These are phyloP conservation scores for Ceratocystis cubensis DNA, from an alignment of 2,329 filamentous ascomycete species.

Conservation along the genomic window DNA sequence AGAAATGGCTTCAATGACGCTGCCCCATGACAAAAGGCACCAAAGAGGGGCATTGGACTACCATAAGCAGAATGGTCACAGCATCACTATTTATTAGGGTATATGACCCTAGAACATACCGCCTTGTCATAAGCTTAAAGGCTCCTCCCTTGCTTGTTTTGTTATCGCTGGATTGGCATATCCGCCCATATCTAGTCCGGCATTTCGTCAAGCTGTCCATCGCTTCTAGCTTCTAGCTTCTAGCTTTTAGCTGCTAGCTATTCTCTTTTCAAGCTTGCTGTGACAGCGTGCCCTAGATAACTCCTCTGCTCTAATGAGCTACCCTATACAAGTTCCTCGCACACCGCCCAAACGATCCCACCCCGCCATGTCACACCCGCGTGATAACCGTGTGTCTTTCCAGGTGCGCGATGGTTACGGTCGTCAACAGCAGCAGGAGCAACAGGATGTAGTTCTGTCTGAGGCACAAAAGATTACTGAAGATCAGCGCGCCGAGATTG, in stretches of 20 bases:
- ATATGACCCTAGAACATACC: too few relatives aligned
- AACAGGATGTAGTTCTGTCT: constrained; percentile 13
- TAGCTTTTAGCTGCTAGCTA: not conserved
- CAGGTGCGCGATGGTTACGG: constrained; percentile 20
- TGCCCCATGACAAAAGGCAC: too few relatives aligned
- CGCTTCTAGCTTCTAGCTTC: not conserved
- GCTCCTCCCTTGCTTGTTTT: too few relatives aligned
- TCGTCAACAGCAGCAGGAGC: constrained; percentile 19
- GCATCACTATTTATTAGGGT: too few relatives aligned
- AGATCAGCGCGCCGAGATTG: constrained; percentile 22
- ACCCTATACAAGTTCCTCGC: constrained; percentile 19
- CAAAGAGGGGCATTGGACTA: too few relatives aligned
- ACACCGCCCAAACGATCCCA: constrained; percentile 19
- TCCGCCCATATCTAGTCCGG: too few relatives aligned
- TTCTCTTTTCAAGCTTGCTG: not conserved
- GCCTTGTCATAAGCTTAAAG: too few relatives aligned
- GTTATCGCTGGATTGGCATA: too few relatives aligned
- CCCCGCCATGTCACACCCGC: constrained; percentile 19
- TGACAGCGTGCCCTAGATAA: not conserved
- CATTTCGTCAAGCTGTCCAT: not conserved
- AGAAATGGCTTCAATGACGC: too few relatives aligned
- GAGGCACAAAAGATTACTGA: constrained; percentile 22
- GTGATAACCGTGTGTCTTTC: constrained; percentile 21
- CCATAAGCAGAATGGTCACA: too few relatives aligned
- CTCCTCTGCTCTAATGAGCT: constrained; percentile 14